These are phyloP conservation scores for Diaporthe citriasiana DNA, from an alignment of 2,329 filamentous ascomycete species.

Conservation along the genomic window DNA sequence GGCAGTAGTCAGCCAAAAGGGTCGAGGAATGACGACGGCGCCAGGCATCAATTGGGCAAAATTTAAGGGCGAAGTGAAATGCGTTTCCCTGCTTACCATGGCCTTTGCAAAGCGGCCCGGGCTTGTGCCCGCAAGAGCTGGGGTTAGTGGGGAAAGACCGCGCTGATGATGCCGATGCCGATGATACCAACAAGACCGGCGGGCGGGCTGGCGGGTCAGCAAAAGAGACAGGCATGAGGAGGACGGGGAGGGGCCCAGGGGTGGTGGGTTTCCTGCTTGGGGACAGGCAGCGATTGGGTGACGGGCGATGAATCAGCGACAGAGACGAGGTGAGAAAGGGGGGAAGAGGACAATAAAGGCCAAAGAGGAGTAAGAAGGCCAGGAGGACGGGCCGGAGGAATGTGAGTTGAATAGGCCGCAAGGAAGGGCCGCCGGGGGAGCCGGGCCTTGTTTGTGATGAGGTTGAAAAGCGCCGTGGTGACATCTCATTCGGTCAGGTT, in stretches of 20 bases:
- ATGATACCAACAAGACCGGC: constrained; percentile 20
- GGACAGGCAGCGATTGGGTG: constrained; percentile 18
- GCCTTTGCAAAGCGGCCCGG: constrained; percentile 20
- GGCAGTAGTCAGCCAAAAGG: background rate
- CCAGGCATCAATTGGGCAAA: constrained; percentile 28
- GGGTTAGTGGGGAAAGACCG: background rate
- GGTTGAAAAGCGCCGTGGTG: constrained; percentile 29
- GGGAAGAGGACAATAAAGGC: background rate
- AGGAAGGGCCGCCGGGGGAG: constrained; percentile 26
- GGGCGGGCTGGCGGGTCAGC: constrained; percentile 23
- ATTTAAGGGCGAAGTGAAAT: background rate
- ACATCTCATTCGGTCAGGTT: constrained; percentile 40
- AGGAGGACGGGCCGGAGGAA: constrained; percentile 34
- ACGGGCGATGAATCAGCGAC: constrained; percentile 27
- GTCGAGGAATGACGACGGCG: constrained; percentile 6
- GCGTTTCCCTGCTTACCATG: background rate
- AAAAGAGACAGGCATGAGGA: background rate
- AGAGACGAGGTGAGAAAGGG: constrained; percentile 20
- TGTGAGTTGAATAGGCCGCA: constrained; percentile 22
- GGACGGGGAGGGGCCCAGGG: too few species aligned
- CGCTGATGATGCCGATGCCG: constrained; percentile 5
- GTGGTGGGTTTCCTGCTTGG: too few species aligned
- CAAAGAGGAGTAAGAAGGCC: constrained; percentile 30
- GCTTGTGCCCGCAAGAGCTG: background rate
- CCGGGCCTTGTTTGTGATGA: constrained; percentile 33